Evolutionary conservation across 2,329 filamentous ascomycete species (phyloP), one percentile per base, ranked within the genome.

Genomic region (Metarhizium anisopliae): DNA sequence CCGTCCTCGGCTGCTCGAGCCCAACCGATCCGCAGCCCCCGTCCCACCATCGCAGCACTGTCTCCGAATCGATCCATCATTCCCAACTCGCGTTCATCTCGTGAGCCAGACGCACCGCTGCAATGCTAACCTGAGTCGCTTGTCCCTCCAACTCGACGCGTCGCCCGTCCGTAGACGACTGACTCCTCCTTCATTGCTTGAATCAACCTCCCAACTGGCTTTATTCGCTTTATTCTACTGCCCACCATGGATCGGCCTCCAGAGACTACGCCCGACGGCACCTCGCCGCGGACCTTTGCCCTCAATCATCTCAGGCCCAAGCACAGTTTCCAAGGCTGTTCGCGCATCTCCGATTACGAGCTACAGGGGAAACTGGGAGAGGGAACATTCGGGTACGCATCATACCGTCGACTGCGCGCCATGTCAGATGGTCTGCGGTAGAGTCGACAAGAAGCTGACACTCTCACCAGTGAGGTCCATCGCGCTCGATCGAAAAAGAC

Each of bases 291-390:
- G 59, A 73, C 77, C 7, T 84, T 82, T 67, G 81, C 82, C 40
- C 67, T 77, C n/a, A 75, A 76, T 53, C 78, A 83, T 65, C 72
- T 76, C 67, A 80, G 79, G 58, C 77, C 76, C 51, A 75, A 73
- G 66, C 73, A 72, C 57, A 86, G 81, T 61, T 99, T 95, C 70
- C 77, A 79, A 54, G 94, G 94, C 59, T 96, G 93, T 76, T 94
- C 91, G 51, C 84, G 82, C 65, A 91, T 95, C 62, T 75, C 77
- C 62, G 87, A 91, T 62, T 95, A 94, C 69, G 88, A 92, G 63
- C 76, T 94, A 42, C 74, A 88, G 62, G 84, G 84, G 53, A 95
- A 95, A 73, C 82, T 99, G 55, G 93, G 93, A 63, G 93, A 97
- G 70, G 93, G 93, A 59, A 97, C 93, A 25, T 97, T 97, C 74